Evolutionary conservation across 2,329 filamentous ascomycete genomes (phyloP).

Genomic region (Pezicula neosporulosa): DNA sequence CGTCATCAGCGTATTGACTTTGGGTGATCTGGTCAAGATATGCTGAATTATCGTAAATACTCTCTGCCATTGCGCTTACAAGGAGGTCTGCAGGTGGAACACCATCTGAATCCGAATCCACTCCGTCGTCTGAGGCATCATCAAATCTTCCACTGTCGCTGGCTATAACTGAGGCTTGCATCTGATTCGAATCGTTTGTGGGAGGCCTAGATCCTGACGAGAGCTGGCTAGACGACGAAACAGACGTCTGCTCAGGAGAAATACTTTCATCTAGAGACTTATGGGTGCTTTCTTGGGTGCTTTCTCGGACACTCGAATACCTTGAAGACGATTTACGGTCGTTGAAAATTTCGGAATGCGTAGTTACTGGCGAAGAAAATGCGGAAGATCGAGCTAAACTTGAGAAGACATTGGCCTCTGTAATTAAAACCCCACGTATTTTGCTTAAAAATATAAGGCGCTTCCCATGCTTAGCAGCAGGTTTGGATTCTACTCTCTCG

Average conservation of each 20-base stretch:
- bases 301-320: conserved; percentile 32
- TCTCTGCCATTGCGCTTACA: conserved; percentile 20
- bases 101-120: conserved; percentile 17
- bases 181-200: conserved; percentile 2
- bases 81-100: conserved; percentile 7
- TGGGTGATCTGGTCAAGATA: conserved; percentile 28
- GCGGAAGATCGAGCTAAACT: conserved; percentile 55
- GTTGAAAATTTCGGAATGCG: conserved; percentile 39
- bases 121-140: conserved; percentile 29
- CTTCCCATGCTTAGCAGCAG: conserved; percentile 57
- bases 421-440: conserved; percentile 62
- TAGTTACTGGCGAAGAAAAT: conserved; percentile 52
- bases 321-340: conserved; percentile 24
- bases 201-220: conserved; percentile 14
- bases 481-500: conserved; percentile 3
- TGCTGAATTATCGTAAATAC: conserved; percentile 24
- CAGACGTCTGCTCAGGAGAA: conserved; percentile 14
- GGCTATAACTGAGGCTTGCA: conserved; percentile 16
- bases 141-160: conserved; percentile 29
- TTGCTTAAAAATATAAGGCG: conserved; percentile 60
- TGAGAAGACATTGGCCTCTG: conserved; percentile 64
- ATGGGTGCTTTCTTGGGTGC: conserved; percentile 19
- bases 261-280: conserved; percentile 11
- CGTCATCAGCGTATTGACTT: conserved; percentile 23
- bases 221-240: conserved; percentile 11